Evolutionary conservation across 495 filamentous ascomycete species (phyloP), one percentile per base, ranked within the genome.

Genomic region (Usnea hakonensis): DNA sequence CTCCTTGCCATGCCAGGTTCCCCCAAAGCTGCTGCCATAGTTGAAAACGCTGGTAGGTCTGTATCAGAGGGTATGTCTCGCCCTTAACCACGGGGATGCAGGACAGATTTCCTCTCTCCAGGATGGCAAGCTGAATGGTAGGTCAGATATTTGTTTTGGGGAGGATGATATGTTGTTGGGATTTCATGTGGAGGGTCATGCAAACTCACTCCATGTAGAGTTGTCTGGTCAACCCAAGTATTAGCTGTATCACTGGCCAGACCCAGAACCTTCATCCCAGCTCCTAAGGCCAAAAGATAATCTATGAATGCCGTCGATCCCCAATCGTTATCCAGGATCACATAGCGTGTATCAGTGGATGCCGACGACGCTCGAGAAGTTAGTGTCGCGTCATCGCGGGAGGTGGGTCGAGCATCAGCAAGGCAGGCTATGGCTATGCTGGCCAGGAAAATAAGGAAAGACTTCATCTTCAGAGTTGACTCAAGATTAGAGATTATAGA

Each of bases 311-410:
- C 68, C 8, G 69, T 69, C 19, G 72, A 65, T 56, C 67, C 65
- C 71, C 71, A 76, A 65, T 76, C 72, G 56, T 74, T 74, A 57
- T 75, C 74, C 56, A 73, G 55, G 54, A 74, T 71, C 30, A 65
- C 69, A 38, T 53, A 64, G 13, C 61, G 54, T 3, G 61, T 64
- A 21, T 35, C 26, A 54, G 53, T 64, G 19, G 55, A 16, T 35
- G 33, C 35, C 32, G 52, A 28, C 52, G 41, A 53, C 17, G 61
- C 61, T 19, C 43, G 61, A 7, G 61, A 58, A 23, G 40, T 35
- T 21, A 32, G 30, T 26, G 55, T 55, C n/a, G 50, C 30, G 46
- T 62, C 46, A 35, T 44, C 43, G 43, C 43, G 43, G 21, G 19
- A 44, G 21, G 10, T 11, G 1, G 23, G 43, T 23, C 6, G n/a